Conservation (phyloP, 768 basidiomycete species). For the Sporobolomyces pararoseus region DNA sequence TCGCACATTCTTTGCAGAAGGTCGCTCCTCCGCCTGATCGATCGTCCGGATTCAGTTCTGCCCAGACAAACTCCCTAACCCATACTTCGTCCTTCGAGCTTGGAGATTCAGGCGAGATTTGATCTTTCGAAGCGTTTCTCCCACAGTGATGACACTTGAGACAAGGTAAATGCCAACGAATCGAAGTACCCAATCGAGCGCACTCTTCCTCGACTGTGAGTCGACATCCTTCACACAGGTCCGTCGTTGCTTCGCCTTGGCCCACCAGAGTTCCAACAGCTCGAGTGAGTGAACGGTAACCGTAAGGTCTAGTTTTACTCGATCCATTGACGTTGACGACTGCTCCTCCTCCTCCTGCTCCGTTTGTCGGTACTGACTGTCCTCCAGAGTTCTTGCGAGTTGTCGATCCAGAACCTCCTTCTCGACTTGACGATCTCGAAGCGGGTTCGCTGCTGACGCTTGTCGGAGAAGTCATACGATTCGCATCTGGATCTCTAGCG, state of each 20-base stretch:
- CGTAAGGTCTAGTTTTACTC: conserved; percentile 37
- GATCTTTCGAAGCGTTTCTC: conserved; percentile 56
- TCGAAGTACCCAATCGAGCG: conserved; percentile 88
- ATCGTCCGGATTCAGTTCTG: neutral
- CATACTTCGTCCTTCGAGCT: conserved; percentile 47
- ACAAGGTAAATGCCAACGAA: conserved; percentile 93
- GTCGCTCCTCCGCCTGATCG: neutral
- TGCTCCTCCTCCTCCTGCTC: neutral
- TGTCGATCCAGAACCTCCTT: neutral
- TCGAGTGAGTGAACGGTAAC: conserved; percentile 45
- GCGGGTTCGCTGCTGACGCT: neutral
- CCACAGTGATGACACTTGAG: conserved; percentile 79
- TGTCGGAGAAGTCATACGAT: conserved; percentile 36
- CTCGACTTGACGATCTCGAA: conserved; percentile 3
- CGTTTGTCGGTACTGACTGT: conserved; percentile 40
- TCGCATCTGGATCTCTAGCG: conserved; percentile 57
- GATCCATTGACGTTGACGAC: conserved; percentile 7
- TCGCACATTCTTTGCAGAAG: conserved; percentile 63
- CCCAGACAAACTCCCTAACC: conserved; percentile 32
- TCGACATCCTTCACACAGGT: conserved; percentile 83
- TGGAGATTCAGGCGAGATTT: neutral
- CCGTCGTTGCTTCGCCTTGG: conserved; percentile 60
- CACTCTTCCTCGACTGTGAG: conserved; percentile 96
- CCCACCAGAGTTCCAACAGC: conserved; percentile 42
- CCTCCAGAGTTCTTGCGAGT: conserved; percentile 26